A percentile compares a stretch with the other conserved stretches of the same genome.
Conservation (phyloP, 192 early-diverging fungal genomes). For the Coemansia javaensis region DNA sequence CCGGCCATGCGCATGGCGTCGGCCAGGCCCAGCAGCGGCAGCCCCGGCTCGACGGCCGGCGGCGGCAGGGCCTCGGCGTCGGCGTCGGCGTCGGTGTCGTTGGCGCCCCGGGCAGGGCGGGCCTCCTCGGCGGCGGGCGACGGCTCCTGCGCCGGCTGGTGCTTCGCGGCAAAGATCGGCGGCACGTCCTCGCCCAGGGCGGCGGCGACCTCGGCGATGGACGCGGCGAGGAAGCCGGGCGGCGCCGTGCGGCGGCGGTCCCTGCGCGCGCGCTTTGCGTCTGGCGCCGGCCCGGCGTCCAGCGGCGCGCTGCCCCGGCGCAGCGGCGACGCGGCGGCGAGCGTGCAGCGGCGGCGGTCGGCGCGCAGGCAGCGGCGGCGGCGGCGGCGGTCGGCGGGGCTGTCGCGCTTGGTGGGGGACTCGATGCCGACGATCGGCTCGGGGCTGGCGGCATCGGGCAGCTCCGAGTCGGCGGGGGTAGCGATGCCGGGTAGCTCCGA, state of each 20-base stretch:
- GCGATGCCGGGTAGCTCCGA: too few species aligned
- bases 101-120: too few species aligned
- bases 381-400: conserved; percentile 11
- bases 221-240: not conserved
- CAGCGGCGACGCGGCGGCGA: not conserved
- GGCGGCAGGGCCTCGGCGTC: conserved; percentile 4
- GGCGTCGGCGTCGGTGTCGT: not conserved
- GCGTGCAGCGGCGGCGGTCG: conserved; percentile 4
- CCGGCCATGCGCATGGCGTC: conserved; percentile 7
- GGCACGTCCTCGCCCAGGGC: conserved; percentile 45
- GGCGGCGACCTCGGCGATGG: conserved; percentile 35
- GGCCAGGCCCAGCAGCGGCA: conserved; percentile 26
- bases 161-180: not conserved
- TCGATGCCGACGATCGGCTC: conserved; percentile 10
- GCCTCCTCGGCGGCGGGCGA: not conserved
- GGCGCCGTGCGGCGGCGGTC: not conserved
- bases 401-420: conserved; percentile 6
- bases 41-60: not conserved
- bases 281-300: too few species aligned
- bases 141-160: conserved; percentile 1
- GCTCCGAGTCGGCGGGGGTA: too few species aligned
- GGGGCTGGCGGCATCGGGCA: too few species aligned
- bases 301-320: not conserved
- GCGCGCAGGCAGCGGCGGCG: conserved; percentile 23
- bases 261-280: not conserved